phyloP scores from a whole-genome alignment of 2,329 filamentous ascomycete species.

The Daldinia sp. region DNA sequence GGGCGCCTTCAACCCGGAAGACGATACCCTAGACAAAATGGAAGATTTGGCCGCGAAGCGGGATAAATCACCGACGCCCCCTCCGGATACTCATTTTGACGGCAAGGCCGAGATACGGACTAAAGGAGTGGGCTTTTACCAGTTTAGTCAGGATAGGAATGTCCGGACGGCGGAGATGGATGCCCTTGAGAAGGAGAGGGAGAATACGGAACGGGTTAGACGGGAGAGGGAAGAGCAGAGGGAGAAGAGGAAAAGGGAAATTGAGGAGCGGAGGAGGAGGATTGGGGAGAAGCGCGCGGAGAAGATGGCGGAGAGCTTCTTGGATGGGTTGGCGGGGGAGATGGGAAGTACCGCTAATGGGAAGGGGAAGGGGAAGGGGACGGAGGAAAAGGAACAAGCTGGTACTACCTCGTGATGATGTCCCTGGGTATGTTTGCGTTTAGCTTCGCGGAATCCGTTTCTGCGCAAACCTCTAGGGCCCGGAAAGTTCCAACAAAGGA shows the following conservation, averaged over 20 bases:
- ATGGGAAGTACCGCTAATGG: constrained; percentile 29
- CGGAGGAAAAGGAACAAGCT: background rate
- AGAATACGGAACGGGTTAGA: constrained; percentile 72
- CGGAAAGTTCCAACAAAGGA: too few relatives aligned
- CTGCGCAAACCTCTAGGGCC: too few relatives aligned
- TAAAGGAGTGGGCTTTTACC: constrained; percentile 91
- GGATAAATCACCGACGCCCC: constrained; percentile 82
- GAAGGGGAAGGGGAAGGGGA: constrained; percentile 3
- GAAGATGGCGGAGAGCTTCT: constrained; percentile 49
- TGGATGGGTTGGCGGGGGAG: constrained; percentile 48
- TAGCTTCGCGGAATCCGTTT: too few relatives aligned
- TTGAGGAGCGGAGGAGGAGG: constrained; percentile 69
- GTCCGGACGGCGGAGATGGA: constrained; percentile 78
- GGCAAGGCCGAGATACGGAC: constrained; percentile 82
- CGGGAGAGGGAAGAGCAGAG: constrained; percentile 63
- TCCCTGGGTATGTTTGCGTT: too few relatives aligned
- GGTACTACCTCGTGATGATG: background rate
- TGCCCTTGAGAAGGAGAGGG: constrained; percentile 70
- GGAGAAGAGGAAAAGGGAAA: constrained; percentile 65
- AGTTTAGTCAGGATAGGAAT: constrained; percentile 81
- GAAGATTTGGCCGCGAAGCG: constrained; percentile 78
- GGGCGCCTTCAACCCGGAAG: constrained; percentile 81
- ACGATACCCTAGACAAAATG: constrained; percentile 70
- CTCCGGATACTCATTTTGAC: constrained; percentile 84
- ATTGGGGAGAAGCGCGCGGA: constrained; percentile 63